Evolutionary conservation across 495 filamentous ascomycete genomes (phyloP).

Genomic region (Hapsidospora chrysogenum): DNA sequence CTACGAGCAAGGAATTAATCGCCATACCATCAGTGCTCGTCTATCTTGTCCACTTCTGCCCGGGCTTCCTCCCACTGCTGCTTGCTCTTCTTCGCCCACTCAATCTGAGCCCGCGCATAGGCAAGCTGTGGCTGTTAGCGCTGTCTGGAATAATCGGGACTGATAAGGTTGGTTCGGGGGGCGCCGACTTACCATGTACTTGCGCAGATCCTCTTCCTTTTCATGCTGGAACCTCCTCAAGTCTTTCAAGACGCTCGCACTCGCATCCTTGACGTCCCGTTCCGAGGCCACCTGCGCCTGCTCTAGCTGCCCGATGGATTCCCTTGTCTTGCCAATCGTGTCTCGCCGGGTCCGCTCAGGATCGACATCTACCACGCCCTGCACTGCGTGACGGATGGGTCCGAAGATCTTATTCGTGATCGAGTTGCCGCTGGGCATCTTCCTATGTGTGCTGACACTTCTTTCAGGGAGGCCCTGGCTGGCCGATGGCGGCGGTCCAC

Average conservation of each 20-base stretch:
- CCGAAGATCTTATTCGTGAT: conserved; percentile 91
- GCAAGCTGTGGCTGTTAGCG: conserved; percentile 45
- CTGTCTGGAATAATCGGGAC: no score
- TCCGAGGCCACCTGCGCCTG: conserved; percentile 74
- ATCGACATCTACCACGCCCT: conserved; percentile 90
- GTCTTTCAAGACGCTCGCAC: conserved; percentile 69
- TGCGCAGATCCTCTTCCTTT: conserved; percentile 84
- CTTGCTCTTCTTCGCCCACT: conserved; percentile 96
- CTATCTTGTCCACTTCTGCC: conserved; percentile 83
- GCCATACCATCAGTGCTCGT: conserved; percentile 31
- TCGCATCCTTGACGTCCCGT: conserved; percentile 83
- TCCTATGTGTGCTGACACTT: conserved; percentile 38
- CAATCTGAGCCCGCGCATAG: conserved; percentile 85
- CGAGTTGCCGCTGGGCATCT: conserved; percentile 60
- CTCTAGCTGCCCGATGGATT: conserved; percentile 59
- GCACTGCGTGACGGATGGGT: conserved; percentile 80
- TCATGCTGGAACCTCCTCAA: conserved; percentile 82
- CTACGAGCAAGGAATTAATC: no score
- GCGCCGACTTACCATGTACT: conserved; percentile 69
- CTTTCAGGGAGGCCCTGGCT: conserved; percentile 37
- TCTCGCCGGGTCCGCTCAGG: conserved; percentile 84
- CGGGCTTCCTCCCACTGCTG: conserved; percentile 93
- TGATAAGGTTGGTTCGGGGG: neutral
- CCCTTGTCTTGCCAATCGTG: conserved; percentile 85
- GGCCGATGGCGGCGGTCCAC: conserved; percentile 37